Evolutionary conservation across 2,329 filamentous ascomycete genomes (phyloP).

Genomic region (Fusarium pseudoanthophilum): DNA sequence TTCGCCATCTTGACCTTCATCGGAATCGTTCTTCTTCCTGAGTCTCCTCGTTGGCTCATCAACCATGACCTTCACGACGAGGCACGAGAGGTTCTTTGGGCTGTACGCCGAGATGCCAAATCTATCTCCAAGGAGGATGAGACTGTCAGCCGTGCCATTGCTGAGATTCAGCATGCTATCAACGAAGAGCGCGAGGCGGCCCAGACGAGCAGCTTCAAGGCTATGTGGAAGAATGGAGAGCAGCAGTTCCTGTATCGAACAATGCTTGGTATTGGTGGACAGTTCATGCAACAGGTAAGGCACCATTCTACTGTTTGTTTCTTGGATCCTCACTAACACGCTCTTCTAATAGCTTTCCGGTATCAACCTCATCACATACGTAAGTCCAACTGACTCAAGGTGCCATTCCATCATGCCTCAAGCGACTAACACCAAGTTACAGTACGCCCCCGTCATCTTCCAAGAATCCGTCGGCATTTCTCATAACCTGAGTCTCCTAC

Average conservation of each 20-base stretch:
- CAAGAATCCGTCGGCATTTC: slow-evolving; percentile 56
- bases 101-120: slow-evolving; percentile 45
- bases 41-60: slow-evolving; percentile 57
- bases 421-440: background rate
- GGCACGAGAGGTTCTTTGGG: slow-evolving; percentile 50
- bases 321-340: background rate
- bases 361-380: slow-evolving; percentile 51
- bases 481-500: slow-evolving; percentile 59
- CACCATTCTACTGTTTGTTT: background rate
- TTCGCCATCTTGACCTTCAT: slow-evolving; percentile 52
- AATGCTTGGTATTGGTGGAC: slow-evolving; percentile 55
- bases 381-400: background rate
- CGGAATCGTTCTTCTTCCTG: slow-evolving; percentile 52
- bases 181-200: slow-evolving; percentile 54
- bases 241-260: slow-evolving; percentile 55
- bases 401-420: background rate
- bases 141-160: slow-evolving; percentile 44
- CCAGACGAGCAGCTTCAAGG: slow-evolving; percentile 46
- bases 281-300: slow-evolving; percentile 56
- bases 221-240: slow-evolving; percentile 54
- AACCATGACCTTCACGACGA: slow-evolving; percentile 56
- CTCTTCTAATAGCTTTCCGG: slow-evolving; percentile 35
- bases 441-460: slow-evolving; percentile 56
- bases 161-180: slow-evolving; percentile 53
- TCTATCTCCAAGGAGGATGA: slow-evolving; percentile 43